phyloP scores from a whole-genome alignment of 75 land plant genomes.

The Isoetes taiwanensis region DNA sequence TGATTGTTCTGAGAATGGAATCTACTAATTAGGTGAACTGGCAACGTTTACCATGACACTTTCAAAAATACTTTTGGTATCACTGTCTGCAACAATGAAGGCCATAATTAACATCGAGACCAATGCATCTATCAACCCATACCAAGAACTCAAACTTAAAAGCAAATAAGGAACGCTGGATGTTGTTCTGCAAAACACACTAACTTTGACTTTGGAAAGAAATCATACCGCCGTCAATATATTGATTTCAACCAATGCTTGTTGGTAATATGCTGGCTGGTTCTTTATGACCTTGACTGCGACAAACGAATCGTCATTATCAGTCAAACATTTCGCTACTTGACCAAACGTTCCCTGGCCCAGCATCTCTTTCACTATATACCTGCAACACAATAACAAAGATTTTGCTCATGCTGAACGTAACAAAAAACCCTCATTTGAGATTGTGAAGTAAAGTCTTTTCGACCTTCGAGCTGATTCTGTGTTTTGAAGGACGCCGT shows the following conservation, averaged over 20 bases:
- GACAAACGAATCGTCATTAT: constrained; percentile 46
- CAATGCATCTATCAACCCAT: no score
- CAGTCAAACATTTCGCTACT: constrained; percentile 76
- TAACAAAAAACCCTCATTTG: not conserved
- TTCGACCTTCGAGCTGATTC: constrained; percentile 44
- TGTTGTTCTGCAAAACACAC: no score
- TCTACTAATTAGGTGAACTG: no score
- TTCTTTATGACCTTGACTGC: constrained; percentile 95
- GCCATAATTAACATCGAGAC: no score
- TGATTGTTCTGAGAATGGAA: no score
- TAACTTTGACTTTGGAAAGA: not conserved
- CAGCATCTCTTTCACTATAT: constrained; percentile 83
- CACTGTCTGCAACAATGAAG: no score
- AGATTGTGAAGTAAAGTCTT: not conserved
- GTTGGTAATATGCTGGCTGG: constrained; percentile 74
- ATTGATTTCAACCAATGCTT: constrained; percentile 72
- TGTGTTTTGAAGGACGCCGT: constrained; percentile 42
- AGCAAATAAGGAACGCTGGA: no score
- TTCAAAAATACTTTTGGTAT: no score
- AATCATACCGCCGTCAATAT: constrained; percentile 49
- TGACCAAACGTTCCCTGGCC: constrained; percentile 99
- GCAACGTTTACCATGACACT: no score
- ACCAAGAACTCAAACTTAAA: no score
- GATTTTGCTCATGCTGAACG: not conserved
- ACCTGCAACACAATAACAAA: constrained; percentile 29